Conservation (phyloP, 2,329 filamentous ascomycete genomes). For the Hypoxylon sp. region DNA sequence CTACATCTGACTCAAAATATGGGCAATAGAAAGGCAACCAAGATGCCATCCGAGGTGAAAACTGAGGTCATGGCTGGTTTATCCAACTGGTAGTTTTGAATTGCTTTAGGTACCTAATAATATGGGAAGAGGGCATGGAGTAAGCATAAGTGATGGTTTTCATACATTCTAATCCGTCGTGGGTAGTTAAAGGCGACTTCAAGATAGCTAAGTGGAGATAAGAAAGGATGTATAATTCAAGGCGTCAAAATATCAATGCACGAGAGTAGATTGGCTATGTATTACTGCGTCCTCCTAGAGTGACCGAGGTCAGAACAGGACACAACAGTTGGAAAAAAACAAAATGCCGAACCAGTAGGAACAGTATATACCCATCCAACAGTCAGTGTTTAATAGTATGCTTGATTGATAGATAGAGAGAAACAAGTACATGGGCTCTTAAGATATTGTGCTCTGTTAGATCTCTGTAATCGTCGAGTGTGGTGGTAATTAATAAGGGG, state of each 20-base stretch:
- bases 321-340: neutral
- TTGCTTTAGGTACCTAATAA: neutral
- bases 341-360: neutral
- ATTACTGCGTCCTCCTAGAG: neutral
- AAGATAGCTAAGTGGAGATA: neutral
- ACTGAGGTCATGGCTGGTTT: neutral
- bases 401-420: no score
- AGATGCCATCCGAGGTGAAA: neutral
- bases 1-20: conserved; percentile 3
- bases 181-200: neutral
- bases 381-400: no score
- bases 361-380: no score
- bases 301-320: neutral
- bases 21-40: neutral
- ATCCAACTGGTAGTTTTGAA: neutral
- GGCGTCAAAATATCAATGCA: neutral
- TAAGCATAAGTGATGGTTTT: neutral
- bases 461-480: no score
- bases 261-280: neutral
- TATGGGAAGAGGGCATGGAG: neutral
- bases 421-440: no score
- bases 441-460: no score
- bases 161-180: neutral
- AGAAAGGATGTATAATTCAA: neutral
- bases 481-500: no score